Evolutionary conservation across 2,329 filamentous ascomycete species (phyloP), one percentile per base, ranked within the genome.

Genomic region (Coniella vitis): DNA sequence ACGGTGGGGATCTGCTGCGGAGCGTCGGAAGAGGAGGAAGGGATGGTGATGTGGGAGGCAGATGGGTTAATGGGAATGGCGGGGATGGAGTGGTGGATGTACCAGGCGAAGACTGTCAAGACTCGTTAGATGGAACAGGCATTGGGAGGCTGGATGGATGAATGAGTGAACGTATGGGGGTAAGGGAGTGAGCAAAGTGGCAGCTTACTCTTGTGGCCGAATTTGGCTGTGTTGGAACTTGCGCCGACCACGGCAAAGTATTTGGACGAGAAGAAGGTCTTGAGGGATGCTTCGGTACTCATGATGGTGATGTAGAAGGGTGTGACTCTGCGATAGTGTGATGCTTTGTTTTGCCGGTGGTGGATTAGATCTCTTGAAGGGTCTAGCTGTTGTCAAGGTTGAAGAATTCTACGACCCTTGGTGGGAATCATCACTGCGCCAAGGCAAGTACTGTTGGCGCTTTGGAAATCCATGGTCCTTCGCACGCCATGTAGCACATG

Each of bases 211-310:
- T 89, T 90, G 67, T 95, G 86, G 20, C 93, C 91, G 62, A 86
- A 96, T 66, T 95, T 96, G 63, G 75, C 72, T 36, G 86, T 74
- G 68, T 95, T 89, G 45, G 86, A 87, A 63, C 86, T 91, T 34
- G 91, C 91, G 59, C 91, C 91, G 17, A 90, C 89, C 22, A 96
- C 91, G 51, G 91, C 90, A 65, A 91, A 95, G 56, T 78, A 74
- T 21, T 84, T 79, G 7, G 84, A 85, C 3, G 80, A 75, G 71
- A 96, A 95, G 75, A 96, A 96, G 12, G 76, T 75, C 55, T 81
- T 82, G 39, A 89, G 83, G 39, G 85, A 79, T 40, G 81, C 74
- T 63, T 90, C 83, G 71, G 86, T 87, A 19, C 76, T 67, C 76
- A 81, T 81, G 56, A 3, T 22, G 39, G 31, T 21, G 14, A 4